Conservation (phyloP, 106 monocot species). For the Acanthochlamys bracteata region DNA sequence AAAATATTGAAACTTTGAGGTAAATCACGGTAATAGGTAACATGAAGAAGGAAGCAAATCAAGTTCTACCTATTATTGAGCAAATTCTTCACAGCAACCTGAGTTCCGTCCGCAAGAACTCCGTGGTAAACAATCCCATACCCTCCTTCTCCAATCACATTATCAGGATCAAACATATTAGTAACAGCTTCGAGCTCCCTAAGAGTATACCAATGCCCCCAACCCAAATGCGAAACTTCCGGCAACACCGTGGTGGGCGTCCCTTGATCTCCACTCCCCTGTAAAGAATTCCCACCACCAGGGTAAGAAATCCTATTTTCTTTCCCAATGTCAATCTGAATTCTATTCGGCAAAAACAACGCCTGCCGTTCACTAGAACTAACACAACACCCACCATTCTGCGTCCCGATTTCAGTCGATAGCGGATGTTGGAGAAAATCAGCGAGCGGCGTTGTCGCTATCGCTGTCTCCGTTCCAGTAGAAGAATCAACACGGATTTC, state of each 20-base stretch:
- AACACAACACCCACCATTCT: too few relatives aligned
- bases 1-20: not conserved
- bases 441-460: conserved; percentile 14
- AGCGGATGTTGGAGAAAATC: conserved; percentile 4
- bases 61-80: conserved; percentile 70
- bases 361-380: conserved; percentile 14
- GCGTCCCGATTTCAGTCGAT: not conserved
- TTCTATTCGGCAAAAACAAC: conserved; percentile 5
- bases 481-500: conserved; percentile 25
- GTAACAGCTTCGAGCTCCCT: conserved; percentile 83
- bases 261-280: conserved; percentile 28
- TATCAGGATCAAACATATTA: conserved; percentile 61
- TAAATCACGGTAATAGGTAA: not conserved
- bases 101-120: conserved; percentile 43
- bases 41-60: not conserved
- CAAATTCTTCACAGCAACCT: conserved; percentile 89
- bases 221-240: conserved; percentile 82
- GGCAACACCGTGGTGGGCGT: conserved; percentile 25
- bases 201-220: conserved; percentile 94
- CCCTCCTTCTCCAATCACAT: conserved; percentile 84
- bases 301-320: conserved; percentile 62
- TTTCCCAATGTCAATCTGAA: conserved; percentile 62
- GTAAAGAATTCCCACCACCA: conserved; percentile 15
- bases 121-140: conserved; percentile 95
- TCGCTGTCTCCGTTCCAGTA: not conserved